Conservation (phyloP, 2,329 filamentous ascomycete species). For the Colletotrichum graminicola region DNA sequence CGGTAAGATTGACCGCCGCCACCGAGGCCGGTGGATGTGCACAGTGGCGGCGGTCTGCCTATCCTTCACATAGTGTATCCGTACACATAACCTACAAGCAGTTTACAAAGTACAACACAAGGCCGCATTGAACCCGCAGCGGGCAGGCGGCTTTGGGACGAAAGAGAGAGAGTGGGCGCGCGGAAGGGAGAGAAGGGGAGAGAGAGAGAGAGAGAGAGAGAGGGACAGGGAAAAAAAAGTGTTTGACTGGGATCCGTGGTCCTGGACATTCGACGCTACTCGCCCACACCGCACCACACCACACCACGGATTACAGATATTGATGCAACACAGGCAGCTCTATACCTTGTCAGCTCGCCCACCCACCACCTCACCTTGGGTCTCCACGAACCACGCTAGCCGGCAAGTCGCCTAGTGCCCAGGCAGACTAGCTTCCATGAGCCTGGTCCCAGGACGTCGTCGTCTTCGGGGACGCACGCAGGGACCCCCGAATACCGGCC, state of each 20-base stretch:
- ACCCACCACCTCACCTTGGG: constrained; percentile 18
- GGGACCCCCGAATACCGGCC: constrained; percentile 37
- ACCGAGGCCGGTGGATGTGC: constrained; percentile 28
- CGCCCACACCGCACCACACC: constrained; percentile 10
- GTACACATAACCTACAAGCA: no score
- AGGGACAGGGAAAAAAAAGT: constrained; percentile 1
- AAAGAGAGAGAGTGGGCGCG: neutral
- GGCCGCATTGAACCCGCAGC: constrained; percentile 20
- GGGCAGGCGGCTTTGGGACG: constrained; percentile 31
- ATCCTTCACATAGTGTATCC: neutral
- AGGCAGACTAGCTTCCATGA: constrained; percentile 36
- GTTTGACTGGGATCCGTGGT: constrained; percentile 27
- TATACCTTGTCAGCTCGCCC: constrained; percentile 8
- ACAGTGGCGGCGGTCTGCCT: constrained; percentile 26
- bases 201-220: neutral
- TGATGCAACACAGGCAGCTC: neutral
- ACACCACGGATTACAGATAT: constrained; percentile 1
- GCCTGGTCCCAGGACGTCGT: constrained; percentile 38
- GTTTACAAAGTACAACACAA: neutral
- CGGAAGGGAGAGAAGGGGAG: neutral
- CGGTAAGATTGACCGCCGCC: constrained; percentile 10
- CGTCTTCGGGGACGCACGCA: constrained; percentile 38
- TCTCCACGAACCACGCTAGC: constrained; percentile 34
- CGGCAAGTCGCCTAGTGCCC: constrained; percentile 29
- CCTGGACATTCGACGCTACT: constrained; percentile 20